Conservation (phyloP, 352 stramenopile species). For the Phytophthora sojae region DNA sequence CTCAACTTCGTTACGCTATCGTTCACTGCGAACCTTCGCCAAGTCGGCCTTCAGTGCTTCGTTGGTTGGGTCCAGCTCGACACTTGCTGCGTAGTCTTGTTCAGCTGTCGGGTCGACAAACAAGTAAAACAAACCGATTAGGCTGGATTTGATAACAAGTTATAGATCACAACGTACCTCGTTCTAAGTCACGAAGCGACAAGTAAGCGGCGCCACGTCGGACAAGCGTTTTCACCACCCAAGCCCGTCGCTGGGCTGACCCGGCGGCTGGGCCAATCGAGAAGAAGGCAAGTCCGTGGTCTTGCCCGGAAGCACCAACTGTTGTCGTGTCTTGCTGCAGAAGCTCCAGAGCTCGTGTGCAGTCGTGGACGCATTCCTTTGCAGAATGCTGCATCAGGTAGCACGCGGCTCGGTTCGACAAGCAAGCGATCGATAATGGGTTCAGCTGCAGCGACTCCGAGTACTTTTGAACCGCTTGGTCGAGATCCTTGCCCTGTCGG, state of each 20-base stretch:
- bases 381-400: constrained; percentile 62
- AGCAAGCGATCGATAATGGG: constrained; percentile 67
- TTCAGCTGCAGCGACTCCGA: constrained; percentile 64
- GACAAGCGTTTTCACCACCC: constrained; percentile 83
- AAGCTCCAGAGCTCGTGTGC: constrained; percentile 57
- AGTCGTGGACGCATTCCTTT: constrained; percentile 68
- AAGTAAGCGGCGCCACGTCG: constrained; percentile 63
- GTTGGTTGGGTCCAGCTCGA: constrained; percentile 72
- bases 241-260: constrained; percentile 62
- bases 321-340: constrained; percentile 49
- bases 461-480: constrained; percentile 61
- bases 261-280: constrained; percentile 59
- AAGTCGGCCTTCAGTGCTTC: constrained; percentile 59
- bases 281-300: constrained; percentile 61
- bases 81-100: constrained; percentile 57
- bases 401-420: constrained; percentile 82
- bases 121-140: background rate
- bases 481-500: constrained; percentile 41
- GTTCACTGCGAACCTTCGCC: constrained; percentile 40
- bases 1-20: constrained; percentile 9
- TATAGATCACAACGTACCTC: constrained; percentile 41
- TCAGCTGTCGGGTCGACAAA: constrained; percentile 41
- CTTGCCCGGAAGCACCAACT: background rate
- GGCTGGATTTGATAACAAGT: background rate
- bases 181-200: constrained; percentile 40